Conservation (phyloP, 2,329 filamentous ascomycete genomes). For the Penicillium sp. region DNA sequence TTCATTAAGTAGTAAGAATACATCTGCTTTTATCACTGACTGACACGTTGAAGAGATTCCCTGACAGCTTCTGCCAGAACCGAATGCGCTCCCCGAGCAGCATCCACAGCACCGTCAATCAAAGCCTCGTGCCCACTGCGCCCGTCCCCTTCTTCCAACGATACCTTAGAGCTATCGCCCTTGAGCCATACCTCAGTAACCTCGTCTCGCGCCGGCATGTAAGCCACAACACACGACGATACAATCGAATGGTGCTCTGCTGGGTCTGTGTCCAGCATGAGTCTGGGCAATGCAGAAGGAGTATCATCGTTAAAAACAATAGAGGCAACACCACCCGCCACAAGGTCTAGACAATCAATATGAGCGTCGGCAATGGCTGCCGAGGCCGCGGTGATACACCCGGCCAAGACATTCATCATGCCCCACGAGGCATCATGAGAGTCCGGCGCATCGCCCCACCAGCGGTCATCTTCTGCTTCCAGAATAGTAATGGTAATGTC, state of each 20-base stretch:
- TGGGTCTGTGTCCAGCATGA: conserved; percentile 72
- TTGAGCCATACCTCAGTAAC: conserved; percentile 94
- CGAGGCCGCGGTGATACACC: conserved; percentile 88
- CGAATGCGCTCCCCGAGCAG: conserved; percentile 53
- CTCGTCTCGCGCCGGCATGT: conserved; percentile 79
- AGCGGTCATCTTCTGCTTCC: conserved; percentile 80
- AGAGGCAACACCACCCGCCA: conserved; percentile 83
- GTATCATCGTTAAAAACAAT: conserved; percentile 52
- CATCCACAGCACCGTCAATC: conserved; percentile 59
- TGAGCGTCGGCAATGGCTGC: conserved; percentile 90
- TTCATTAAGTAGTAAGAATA: conserved; percentile 15
- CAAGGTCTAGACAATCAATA: conserved; percentile 89
- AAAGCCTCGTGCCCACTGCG: conserved; percentile 47
- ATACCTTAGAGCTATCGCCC: conserved; percentile 51
- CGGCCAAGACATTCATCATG: conserved; percentile 83
- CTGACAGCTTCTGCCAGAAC: conserved; percentile 58
- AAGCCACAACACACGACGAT: conserved; percentile 84
- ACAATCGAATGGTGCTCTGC: conserved; percentile 70
- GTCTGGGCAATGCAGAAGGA: conserved; percentile 22
- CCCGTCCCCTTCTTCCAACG: conserved; percentile 31
- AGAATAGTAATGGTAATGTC: conserved; percentile 89
- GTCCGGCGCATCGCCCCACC: conserved; percentile 53
- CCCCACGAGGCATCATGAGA: conserved; percentile 65
- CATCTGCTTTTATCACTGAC: conserved; percentile 13
- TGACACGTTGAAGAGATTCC: conserved; percentile 47